Conservation (phyloP, 371 early-diverging fungal genomes). For the Apophysomyces sp. region DNA sequence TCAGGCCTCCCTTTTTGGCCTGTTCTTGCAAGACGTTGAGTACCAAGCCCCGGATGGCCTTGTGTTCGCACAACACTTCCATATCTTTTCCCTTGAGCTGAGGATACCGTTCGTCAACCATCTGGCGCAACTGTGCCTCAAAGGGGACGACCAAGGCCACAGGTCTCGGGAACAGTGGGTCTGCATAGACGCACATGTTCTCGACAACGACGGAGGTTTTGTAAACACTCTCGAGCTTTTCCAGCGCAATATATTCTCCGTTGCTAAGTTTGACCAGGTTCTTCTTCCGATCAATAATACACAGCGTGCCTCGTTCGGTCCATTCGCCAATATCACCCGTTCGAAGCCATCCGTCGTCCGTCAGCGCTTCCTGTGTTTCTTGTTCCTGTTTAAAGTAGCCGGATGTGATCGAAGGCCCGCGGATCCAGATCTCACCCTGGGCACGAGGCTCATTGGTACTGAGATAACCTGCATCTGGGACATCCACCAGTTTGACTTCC, state of each 20-base stretch:
- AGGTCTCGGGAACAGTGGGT: slow-evolving; percentile 63
- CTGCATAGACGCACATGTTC: slow-evolving; percentile 87
- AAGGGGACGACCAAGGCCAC: slow-evolving; percentile 77
- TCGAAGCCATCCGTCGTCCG: slow-evolving; percentile 84
- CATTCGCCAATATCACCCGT: slow-evolving; percentile 93
- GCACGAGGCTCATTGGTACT: slow-evolving; percentile 65
- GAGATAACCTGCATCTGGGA: slow-evolving; percentile 77
- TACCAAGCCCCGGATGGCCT: slow-evolving; percentile 14
- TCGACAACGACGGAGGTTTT: slow-evolving; percentile 71
- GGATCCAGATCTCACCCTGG: slow-evolving; percentile 86
- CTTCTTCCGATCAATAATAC: slow-evolving; percentile 81
- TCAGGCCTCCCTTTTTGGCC: slow-evolving; percentile 51
- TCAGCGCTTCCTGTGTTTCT: slow-evolving; percentile 68
- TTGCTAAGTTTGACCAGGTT: slow-evolving; percentile 79
- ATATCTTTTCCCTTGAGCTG: slow-evolving; percentile 12
- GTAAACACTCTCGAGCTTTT: slow-evolving; percentile 95
- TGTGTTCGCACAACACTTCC: slow-evolving; percentile 27
- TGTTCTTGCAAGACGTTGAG: slow-evolving; percentile 26
- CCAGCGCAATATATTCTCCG: slow-evolving; percentile 96
- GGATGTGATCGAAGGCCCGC: slow-evolving; percentile 73
- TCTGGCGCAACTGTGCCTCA: slow-evolving; percentile 26
- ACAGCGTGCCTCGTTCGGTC: slow-evolving; percentile 62
- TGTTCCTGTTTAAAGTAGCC: slow-evolving; percentile 71
- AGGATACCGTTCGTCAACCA: background rate
- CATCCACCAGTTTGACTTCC: slow-evolving; percentile 89